These are phyloP conservation scores for Pyrenophora seminiperda DNA, from an alignment of 2,329 filamentous ascomycete genomes.

Conservation along the genomic window DNA sequence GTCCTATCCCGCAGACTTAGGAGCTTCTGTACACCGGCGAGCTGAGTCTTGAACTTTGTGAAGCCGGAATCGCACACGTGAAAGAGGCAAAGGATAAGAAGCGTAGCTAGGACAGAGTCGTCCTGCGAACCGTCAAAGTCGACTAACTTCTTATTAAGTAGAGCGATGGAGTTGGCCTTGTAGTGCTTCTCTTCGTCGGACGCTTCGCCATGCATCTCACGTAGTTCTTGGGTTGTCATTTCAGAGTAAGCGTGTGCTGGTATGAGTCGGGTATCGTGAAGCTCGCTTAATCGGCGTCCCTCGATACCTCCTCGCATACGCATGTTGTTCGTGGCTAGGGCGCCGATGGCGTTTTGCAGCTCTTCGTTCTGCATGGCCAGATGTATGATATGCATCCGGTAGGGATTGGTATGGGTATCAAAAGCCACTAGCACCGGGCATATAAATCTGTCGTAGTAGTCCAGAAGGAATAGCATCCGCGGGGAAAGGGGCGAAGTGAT, in stretches of 20 bases:
- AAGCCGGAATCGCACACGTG: constrained; percentile 93
- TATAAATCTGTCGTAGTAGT: constrained; percentile 92
- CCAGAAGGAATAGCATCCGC: constrained; percentile 85
- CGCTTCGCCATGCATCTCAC: constrained; percentile 59
- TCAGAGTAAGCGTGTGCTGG: constrained; percentile 47
- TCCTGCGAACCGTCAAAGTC: constrained; percentile 75
- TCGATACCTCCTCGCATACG: constrained; percentile 77
- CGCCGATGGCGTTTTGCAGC: constrained; percentile 90
- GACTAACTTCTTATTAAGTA: constrained; percentile 82
- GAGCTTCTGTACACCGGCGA: constrained; percentile 90
- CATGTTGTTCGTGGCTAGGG: constrained; percentile 84
- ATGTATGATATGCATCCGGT: constrained; percentile 78
- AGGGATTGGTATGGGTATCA: constrained; percentile 82
- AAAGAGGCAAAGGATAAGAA: constrained; percentile 87
- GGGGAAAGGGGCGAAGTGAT: constrained; percentile 67
- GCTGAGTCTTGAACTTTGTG: constrained; percentile 90
- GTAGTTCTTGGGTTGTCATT: constrained; percentile 44
- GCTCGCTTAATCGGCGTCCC: constrained; percentile 40
- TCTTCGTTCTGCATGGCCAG: constrained; percentile 79
- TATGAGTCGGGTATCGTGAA: constrained; percentile 39
- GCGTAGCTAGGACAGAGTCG: constrained; percentile 85
- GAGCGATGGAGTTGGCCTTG: constrained; percentile 80
- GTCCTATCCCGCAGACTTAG: constrained; percentile 73
- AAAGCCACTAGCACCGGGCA: constrained; percentile 91
- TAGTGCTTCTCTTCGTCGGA: constrained; percentile 80